phyloP scores from a whole-genome alignment of 129 eudicot genomes.

The Rutidosis leptorrhynchoides region DNA sequence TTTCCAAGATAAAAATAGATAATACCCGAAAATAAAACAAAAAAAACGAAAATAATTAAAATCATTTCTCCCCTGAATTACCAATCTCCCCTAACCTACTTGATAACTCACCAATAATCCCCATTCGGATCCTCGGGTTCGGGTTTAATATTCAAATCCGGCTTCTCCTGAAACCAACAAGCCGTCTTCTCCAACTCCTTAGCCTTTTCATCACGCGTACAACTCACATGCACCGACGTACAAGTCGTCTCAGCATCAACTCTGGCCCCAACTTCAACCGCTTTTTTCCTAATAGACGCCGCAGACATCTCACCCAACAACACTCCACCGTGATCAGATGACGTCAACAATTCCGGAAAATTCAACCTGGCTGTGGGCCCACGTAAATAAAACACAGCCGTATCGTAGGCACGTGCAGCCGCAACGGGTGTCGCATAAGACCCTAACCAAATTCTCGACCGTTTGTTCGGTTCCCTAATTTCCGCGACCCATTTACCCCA shows the following conservation, averaged over 20 bases:
- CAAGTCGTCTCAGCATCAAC: conserved; percentile 64
- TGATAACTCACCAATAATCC: conserved; percentile 39
- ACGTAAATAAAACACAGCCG: conserved; percentile 81
- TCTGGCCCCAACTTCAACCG: conserved; percentile 79
- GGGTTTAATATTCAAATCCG: conserved; percentile 77
- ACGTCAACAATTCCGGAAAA: conserved; percentile 51
- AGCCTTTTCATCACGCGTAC: conserved; percentile 17
- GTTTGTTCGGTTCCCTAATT: conserved; percentile 82
- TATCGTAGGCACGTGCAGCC: conserved; percentile 93
- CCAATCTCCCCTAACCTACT: background rate
- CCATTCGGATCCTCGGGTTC: conserved; percentile 72
- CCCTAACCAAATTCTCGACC: conserved; percentile 93
- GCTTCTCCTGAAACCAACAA: conserved; percentile 65
- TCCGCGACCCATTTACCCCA: conserved; percentile 99
- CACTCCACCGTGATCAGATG: conserved; percentile 22
- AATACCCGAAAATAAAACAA: conserved; percentile 1
- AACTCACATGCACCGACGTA: conserved; percentile 20
- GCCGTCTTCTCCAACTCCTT: conserved; percentile 22
- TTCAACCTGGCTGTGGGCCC: conserved; percentile 83
- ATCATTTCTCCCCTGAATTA: background rate
- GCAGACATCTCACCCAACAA: conserved; percentile 53
- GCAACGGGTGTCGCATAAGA: conserved; percentile 83
- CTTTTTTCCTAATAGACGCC: conserved; percentile 65
- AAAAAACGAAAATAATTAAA: background rate
- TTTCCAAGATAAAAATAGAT: conserved; percentile 34